Evolutionary conservation across 169 alveolate species (phyloP).

Genomic region (Amoebophrya sp.): DNA sequence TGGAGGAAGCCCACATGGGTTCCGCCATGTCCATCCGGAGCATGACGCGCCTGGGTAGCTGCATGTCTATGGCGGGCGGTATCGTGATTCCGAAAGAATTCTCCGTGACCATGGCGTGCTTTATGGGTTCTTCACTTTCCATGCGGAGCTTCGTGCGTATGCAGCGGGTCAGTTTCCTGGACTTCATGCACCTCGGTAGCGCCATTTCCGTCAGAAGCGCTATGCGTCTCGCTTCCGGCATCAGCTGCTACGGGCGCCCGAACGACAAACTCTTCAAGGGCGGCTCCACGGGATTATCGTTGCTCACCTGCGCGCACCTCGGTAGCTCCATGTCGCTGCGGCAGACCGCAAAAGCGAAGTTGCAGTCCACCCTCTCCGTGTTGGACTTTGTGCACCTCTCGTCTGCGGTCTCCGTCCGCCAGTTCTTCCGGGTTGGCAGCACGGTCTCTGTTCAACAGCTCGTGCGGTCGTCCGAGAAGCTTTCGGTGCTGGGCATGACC

Average conservation of each 20-base stretch:
- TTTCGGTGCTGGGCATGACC: not conserved
- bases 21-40: not conserved
- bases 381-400: not conserved
- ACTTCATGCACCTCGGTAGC: slow-evolving; percentile 14
- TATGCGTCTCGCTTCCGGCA: not conserved
- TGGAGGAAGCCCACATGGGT: not conserved
- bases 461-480: not conserved
- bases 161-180: not conserved
- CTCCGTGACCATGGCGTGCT: slow-evolving; percentile 4
- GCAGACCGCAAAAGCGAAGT: not conserved
- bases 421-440: not conserved
- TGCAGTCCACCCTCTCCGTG: not conserved
- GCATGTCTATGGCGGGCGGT: slow-evolving; percentile 1
- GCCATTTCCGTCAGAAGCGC: not conserved
- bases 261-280: not conserved
- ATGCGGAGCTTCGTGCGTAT: slow-evolving; percentile 24
- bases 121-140: not conserved
- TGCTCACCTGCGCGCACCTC: not conserved
- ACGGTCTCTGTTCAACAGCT: too few relatives aligned
- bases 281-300: not conserved
- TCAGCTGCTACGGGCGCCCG: not conserved
- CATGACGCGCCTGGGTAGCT: slow-evolving; percentile 28
- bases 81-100: not conserved
- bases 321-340: slow-evolving; percentile 27
- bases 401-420: not conserved